These are phyloP conservation scores for Termitomyces sp. DNA, from an alignment of 768 basidiomycete species.

Conservation along the genomic window DNA sequence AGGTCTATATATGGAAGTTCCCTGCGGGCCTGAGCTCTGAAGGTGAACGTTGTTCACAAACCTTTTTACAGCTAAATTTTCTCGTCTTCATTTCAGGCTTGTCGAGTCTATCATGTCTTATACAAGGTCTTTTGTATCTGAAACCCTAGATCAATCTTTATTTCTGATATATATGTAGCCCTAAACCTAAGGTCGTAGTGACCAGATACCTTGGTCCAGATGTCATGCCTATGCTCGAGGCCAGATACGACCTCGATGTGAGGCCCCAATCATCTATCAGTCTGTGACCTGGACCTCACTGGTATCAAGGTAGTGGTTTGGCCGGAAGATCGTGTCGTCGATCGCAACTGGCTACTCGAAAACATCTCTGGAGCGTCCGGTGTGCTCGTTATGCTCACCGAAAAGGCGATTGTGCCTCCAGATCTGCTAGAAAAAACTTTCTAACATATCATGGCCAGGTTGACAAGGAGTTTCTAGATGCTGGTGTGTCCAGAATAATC, in stretches of 20 bases:
- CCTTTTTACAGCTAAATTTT: no score
- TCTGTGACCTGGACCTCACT: constrained; percentile 15
- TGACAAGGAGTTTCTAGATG: constrained; percentile 64
- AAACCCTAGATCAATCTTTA: background rate
- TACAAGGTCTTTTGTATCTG: background rate
- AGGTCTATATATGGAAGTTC: no score
- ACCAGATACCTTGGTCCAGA: constrained; percentile 57
- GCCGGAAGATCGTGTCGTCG: constrained; percentile 48
- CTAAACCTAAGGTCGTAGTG: constrained; percentile 42
- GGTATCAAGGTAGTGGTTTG: constrained; percentile 21
- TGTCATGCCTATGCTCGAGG: constrained; percentile 50
- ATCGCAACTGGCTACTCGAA: constrained; percentile 66
- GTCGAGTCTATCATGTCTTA: background rate
- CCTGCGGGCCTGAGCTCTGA: no score
- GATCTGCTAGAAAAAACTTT: background rate
- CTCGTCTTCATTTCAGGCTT: background rate
- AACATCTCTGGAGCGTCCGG: constrained; percentile 65
- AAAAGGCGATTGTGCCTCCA: constrained; percentile 45
- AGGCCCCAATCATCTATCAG: constrained; percentile 17
- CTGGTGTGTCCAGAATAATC: constrained; percentile 25
- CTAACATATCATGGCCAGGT: constrained; percentile 37
- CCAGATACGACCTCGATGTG: constrained; percentile 51
- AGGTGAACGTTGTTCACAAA: no score
- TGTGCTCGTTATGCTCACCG: constrained; percentile 57
- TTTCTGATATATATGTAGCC: background rate